Evolutionary conservation across 163 green algal genomes (phyloP).

Genomic region (Chloromonas sp.): DNA sequence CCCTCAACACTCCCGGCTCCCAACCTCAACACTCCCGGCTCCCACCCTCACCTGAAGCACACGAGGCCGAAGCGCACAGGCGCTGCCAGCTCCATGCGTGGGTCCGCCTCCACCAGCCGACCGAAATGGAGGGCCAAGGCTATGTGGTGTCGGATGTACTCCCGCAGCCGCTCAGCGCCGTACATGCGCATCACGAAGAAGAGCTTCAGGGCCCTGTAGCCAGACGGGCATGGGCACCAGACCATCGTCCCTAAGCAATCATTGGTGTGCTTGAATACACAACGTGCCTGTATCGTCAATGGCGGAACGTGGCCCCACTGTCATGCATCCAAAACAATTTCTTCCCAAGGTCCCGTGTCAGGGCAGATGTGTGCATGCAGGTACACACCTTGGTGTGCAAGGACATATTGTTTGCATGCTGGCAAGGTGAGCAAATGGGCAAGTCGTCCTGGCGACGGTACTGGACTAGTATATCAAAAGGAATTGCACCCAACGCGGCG

Average conservation of each 20-base stretch:
- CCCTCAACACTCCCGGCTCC: neutral
- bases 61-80: slow-evolving; percentile 65
- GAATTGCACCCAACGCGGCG: no score
- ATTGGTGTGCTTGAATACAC: neutral
- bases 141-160: slow-evolving; percentile 55
- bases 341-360: no score
- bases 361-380: no score
- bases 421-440: no score
- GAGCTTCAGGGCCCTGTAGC: slow-evolving; percentile 52
- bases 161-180: slow-evolving; percentile 50
- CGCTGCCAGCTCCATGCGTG: slow-evolving; percentile 58
- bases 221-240: neutral
- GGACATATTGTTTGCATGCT: no score
- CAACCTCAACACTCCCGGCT: neutral
- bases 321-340: no score
- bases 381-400: no score
- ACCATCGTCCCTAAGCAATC: neutral
- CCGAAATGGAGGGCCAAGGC: slow-evolving; percentile 47
- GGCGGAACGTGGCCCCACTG: no score
- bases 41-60: slow-evolving; percentile 56
- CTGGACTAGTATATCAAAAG: no score
- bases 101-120: slow-evolving; percentile 42
- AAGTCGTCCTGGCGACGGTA: no score
- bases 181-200: slow-evolving; percentile 85
- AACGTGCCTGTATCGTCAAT: neutral